These are phyloP conservation scores for Seiridium unicorne DNA, from an alignment of 2,329 filamentous ascomycete species.

Conservation along the genomic window DNA sequence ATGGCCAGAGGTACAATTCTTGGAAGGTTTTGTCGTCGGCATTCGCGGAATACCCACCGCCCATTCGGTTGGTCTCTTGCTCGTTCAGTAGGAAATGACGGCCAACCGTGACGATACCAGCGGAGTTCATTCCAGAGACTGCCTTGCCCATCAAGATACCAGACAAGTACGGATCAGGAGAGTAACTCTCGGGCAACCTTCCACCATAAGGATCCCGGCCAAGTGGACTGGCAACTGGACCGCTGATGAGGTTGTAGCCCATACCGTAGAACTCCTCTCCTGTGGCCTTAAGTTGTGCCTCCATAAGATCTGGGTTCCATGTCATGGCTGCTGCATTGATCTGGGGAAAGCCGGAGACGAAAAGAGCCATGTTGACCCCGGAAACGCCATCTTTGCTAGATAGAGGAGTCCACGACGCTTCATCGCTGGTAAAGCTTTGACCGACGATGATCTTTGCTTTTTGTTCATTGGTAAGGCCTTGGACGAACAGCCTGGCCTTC, in stretches of 20 bases:
- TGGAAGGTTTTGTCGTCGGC: slow-evolving; percentile 54
- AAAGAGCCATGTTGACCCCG: slow-evolving; percentile 15
- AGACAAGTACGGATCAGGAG: slow-evolving; percentile 4
- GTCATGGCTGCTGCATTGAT: slow-evolving; percentile 17
- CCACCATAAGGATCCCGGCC: slow-evolving; percentile 7
- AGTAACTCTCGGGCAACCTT: slow-evolving; percentile 2
- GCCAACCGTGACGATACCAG: not conserved
- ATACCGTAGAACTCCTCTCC: slow-evolving; percentile 15
- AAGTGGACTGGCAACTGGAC: slow-evolving; percentile 13
- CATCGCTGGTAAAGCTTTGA: not conserved
- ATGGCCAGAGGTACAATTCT: slow-evolving; percentile 59
- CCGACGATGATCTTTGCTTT: slow-evolving; percentile 4
- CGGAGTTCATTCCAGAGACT: slow-evolving; percentile 3
- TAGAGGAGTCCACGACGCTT: not conserved
- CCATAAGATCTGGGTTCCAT: slow-evolving; percentile 15
- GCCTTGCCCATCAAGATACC: slow-evolving; percentile 4
- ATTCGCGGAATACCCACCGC: slow-evolving; percentile 43
- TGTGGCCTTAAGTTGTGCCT: slow-evolving; percentile 13
- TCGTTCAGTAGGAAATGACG: slow-evolving; percentile 46
- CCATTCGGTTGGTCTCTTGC: slow-evolving; percentile 59
- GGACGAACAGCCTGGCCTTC: slow-evolving; percentile 4
- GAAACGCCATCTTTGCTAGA: slow-evolving; percentile 14
- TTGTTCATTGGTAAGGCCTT: not conserved
- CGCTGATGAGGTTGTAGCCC: slow-evolving; percentile 16
- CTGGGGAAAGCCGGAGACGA: slow-evolving; percentile 16